Conservation (phyloP, 495 filamentous ascomycete species). For the Penicillium turbatum region DNA sequence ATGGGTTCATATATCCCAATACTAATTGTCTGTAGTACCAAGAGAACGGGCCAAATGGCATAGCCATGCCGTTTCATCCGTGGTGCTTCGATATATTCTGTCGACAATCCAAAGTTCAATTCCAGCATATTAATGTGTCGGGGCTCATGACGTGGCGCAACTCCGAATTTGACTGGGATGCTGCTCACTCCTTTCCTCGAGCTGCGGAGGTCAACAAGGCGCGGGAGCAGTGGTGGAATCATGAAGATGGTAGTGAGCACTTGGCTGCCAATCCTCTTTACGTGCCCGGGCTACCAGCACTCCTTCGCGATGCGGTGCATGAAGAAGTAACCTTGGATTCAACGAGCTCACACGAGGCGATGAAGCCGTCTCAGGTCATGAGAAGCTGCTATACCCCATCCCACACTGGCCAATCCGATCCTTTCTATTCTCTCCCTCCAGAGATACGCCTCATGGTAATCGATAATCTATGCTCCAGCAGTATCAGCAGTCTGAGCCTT, state of each 20-base stretch:
- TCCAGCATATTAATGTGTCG: slow-evolving; percentile 15
- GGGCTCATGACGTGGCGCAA: slow-evolving; percentile 24
- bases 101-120: slow-evolving; percentile 16
- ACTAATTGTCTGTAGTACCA: not conserved
- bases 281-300: slow-evolving; percentile 11
- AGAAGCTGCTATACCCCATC: not conserved
- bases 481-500: slow-evolving; percentile 21
- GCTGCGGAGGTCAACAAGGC: slow-evolving; percentile 4
- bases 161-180: slow-evolving; percentile 7
- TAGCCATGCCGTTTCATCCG: slow-evolving; percentile 33
- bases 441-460: slow-evolving; percentile 22
- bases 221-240: slow-evolving; percentile 17
- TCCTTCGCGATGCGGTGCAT: slow-evolving; percentile 9
- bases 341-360: not conserved
- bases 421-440: slow-evolving; percentile 15
- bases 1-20: not conserved
- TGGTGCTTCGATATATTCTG: slow-evolving; percentile 34
- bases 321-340: no score
- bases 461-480: slow-evolving; percentile 11
- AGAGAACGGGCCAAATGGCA: not conserved
- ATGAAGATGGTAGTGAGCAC: slow-evolving; percentile 21
- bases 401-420: slow-evolving; percentile 6
- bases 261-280: slow-evolving; percentile 28
- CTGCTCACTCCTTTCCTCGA: slow-evolving; percentile 10
- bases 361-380: not conserved